Base-by-base conservation (phyloP, 2,329 filamentous ascomycete species). In the Sarocladium brachiariae region DNA sequence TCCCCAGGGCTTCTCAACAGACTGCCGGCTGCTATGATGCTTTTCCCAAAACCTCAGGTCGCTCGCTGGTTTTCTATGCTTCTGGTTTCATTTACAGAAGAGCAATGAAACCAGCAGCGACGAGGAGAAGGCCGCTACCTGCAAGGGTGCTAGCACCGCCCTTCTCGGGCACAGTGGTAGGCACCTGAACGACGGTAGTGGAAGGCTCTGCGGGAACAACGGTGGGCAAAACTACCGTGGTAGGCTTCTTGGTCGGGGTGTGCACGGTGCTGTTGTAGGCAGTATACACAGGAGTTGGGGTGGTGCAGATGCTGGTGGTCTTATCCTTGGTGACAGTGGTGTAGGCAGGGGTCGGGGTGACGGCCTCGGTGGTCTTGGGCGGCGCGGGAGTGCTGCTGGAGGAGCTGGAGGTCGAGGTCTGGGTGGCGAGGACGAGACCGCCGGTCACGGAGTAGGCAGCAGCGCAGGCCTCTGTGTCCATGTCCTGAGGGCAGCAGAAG, bases 401-500 rank as follows among this genome's bases (percentile, higher is more conserved):
- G 41, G 63, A 55, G 7, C 61, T 52, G 45, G 59, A 59, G 45
- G 56, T 56, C 23, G 64, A 63, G 35, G 61, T 59, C 23, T 67
- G 58, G 10, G 63, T 65, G 9, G 69, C 64, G 41, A 66, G 61
- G 50, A 71, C 62, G 23, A 73, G 70, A 54, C 74, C 69, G 47
- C 70, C 70, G 48, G 70, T 65, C 50, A 84, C 73, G 38, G 64
- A 65, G 50, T 76, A 78, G 27, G 72, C 70, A 49, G 68, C 65
- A 51, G 81, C 80, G 65, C 81, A 85, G 41, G 75, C 65, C 23
- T 64, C 65, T 46, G 82, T 69, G 54, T 73, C 69, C 70, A 77
- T 70, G 54, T 67, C 70, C 38, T 81, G 66, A 37, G 79, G 78
- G 65, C 81, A 85, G 71, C 81, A 85, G 70, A 76, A 76, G 30